These are phyloP conservation scores for Candida palmyrensis DNA, from an alignment of 805 yeast species.

Conservation along the genomic window DNA sequence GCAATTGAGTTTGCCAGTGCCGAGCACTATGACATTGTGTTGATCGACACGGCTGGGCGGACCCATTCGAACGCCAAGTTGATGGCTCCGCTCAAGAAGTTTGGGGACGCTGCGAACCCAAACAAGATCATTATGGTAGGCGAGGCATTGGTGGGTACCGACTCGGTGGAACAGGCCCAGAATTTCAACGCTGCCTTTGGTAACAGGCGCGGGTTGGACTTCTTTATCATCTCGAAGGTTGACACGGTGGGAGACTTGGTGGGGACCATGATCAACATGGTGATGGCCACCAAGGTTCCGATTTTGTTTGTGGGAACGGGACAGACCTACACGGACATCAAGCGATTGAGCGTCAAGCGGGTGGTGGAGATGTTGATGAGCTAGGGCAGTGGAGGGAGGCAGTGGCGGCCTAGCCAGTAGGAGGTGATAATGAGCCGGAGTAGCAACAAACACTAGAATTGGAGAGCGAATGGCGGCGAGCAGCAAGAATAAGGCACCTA, in stretches of 20 bases:
- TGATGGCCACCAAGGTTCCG: conserved; percentile 92
- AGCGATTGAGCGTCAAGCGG: conserved; percentile 86
- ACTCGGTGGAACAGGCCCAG: conserved; percentile 90
- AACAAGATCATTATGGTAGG: conserved; percentile 98
- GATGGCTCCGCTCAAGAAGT: conserved; percentile 93
- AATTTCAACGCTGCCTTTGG: conserved; percentile 95
- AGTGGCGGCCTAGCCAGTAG: no score
- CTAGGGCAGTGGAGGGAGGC: neutral
- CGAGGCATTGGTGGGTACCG: conserved; percentile 96
- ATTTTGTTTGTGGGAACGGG: conserved; percentile 95
- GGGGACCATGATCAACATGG: conserved; percentile 97
- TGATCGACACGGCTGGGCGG: conserved; percentile 97
- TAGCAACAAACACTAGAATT: no score
- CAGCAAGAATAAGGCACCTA: no score
- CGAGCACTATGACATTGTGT: conserved; percentile 72
- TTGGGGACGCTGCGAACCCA: conserved; percentile 93
- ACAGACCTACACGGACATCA: conserved; percentile 90
- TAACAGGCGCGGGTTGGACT: conserved; percentile 71
- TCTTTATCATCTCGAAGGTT: conserved; percentile 88
- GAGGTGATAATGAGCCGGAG: no score
- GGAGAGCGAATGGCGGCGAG: no score
- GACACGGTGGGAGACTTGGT: conserved; percentile 97
- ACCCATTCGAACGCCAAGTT: conserved; percentile 90
- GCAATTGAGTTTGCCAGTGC: conserved; percentile 78
- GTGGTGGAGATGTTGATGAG: conserved; percentile 79